Evolutionary conservation across 495 filamentous ascomycete species (phyloP), one percentile per base, ranked within the genome.

Genomic region (Podospora tetraspora): DNA sequence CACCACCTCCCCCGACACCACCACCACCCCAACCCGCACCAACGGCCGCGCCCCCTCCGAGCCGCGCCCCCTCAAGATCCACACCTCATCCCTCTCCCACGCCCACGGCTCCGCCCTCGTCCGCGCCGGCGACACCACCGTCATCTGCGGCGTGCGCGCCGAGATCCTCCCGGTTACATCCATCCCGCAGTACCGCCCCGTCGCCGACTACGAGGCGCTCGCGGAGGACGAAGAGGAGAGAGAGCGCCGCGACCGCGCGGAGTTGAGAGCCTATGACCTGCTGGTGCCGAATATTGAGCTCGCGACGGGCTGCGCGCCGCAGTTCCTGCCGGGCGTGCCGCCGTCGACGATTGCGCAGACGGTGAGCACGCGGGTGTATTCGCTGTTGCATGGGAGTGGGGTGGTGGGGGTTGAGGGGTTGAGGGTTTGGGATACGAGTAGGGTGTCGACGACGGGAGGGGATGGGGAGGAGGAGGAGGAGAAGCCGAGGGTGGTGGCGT

Each of bases 251-350:
- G 64, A 61, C 56, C 73, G 78, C 25, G 75, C 83, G 29, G 80
- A 82, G 57, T 72, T 82, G 4, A 77, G 81, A 22, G 83, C 88
- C 57, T 85, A 88, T 74, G 87, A 89, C 66, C 80, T 99, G 32
- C 81, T 98, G 10, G 95, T 99, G 12, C 96, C 95, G 4, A 98
- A 99, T 74, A 82, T 98, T 27, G 95, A 97, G 71, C 79, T 99
- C 27, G 85, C 88, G 30, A 98, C 95, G 11, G 95, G 95, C 11
- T 96, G 92, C 76, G 89, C 92, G 9, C 92, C 94, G 0, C 86
- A 89, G 30, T 91, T 92, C 75, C 84, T 96, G 25, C 93, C 95
- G 0, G 92, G 94, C 63, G 87, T 89, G 19, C 89, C 94, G 24
- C 95, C 95, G 1, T 88, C 87, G 1, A 83, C 88, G 1, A 82